Evolutionary conservation across 345 rosid genomes (phyloP), one percentile per base, ranked within the genome.

Genomic region (Cardiospermum halicacabum): DNA sequence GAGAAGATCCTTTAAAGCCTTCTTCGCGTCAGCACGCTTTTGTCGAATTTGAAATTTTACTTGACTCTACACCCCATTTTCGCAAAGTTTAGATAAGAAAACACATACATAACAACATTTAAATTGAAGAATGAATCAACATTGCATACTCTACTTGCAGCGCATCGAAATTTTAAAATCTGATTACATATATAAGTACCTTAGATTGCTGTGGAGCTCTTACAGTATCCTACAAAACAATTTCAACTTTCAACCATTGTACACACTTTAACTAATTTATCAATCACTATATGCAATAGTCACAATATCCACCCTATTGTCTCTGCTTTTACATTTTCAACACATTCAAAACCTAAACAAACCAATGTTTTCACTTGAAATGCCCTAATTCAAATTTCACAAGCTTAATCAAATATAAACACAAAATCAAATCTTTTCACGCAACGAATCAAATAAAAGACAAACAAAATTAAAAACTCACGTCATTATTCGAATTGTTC

Each of bases 1-100:
- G 31, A 85, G 74, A 63, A 84, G 78, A 66, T 72, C 72, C 40
- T 78, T 80, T 51, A 85, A 57, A 62, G 89, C 87, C 68, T 62
- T 78, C 68, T 85, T 81, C 31, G 91, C 28, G 60, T 78, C 87
- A 18, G 87, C 63, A 12, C 82, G 80, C 77, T 78, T 87, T 73
- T 83, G 83, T n/a, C 84, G 82, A 15, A 62, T 67, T 50, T 70
- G 47, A 75, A 68, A 85, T 75, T 79, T 78, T 60, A 70, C 34
- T 24, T 75, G 54, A 60, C 47, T 70, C 94, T 87, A 79, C n/a
- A 21, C 36, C 47, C 64, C 59, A 67, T 27, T 26, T 45, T 62
- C 61, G 24, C 39, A 64, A 25, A 34, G 57, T 56, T 69, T 77
- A 54, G 40, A 56, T 57, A 50, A 75, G 42, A 16, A 50, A 18